Conservation (phyloP, 1,139 yeast genomes). For the Candida buenavistaensis region DNA sequence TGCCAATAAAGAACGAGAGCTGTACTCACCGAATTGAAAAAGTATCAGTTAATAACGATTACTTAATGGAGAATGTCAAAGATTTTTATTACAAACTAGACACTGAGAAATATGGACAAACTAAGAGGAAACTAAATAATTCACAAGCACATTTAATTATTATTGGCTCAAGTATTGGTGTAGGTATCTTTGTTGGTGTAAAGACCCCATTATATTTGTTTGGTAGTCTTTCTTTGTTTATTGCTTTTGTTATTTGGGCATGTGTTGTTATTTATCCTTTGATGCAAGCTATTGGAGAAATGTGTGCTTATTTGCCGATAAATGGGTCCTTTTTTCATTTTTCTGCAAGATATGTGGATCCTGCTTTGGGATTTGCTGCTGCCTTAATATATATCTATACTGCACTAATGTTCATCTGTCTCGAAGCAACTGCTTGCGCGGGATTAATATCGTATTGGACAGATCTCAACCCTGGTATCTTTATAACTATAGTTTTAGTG, state of each 20-base stretch:
- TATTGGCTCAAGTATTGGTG: constrained; percentile 53
- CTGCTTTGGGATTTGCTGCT: constrained; percentile 42
- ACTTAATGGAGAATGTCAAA: constrained; percentile 20
- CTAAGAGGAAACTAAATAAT: constrained; percentile 38
- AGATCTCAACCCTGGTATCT: constrained; percentile 37
- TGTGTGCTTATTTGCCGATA: constrained; percentile 41
- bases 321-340: constrained; percentile 40
- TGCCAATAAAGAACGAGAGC: constrained; percentile 13
- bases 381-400: constrained; percentile 38
- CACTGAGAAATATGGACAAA: constrained; percentile 32
- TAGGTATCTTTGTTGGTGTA: constrained; percentile 46
- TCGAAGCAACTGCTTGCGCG: constrained; percentile 38
- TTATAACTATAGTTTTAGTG: constrained; percentile 33
- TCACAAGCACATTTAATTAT: constrained; percentile 52
- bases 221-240: constrained; percentile 39
- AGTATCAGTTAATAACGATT: constrained; percentile 18
- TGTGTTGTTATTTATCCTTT: constrained; percentile 38
- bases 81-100: constrained; percentile 37
- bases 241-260: constrained; percentile 37
- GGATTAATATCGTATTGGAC: constrained; percentile 41
- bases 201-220: constrained; percentile 33
- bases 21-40: constrained; percentile 26
- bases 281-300: constrained; percentile 42
- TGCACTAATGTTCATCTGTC: constrained; percentile 37
- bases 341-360: constrained; percentile 40